These are phyloP conservation scores for Lachancea quebecensis DNA, from an alignment of 805 yeast species.

Conservation along the genomic window DNA sequence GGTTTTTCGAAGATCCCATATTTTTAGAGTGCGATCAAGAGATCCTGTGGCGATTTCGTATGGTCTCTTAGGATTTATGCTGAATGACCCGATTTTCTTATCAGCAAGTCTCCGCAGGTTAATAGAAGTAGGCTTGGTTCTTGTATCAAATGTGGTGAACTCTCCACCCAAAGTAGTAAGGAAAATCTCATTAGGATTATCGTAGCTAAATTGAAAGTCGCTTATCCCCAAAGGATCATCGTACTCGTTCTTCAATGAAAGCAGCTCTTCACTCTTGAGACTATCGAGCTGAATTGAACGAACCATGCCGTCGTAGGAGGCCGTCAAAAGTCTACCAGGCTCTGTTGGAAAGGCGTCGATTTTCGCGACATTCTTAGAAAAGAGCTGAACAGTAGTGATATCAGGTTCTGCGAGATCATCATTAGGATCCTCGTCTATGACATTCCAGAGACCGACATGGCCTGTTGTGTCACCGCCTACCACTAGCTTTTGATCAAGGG, in stretches of 20 bases:
- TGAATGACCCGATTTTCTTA: conserved; percentile 87
- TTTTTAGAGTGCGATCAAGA: conserved; percentile 70
- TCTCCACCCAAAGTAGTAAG: conserved; percentile 77
- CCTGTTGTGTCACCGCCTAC: conserved; percentile 91
- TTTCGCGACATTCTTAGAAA: conserved; percentile 65
- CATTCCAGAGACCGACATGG: conserved; percentile 82
- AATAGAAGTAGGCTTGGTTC: conserved; percentile 37
- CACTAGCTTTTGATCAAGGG: conserved; percentile 51
- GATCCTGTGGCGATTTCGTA: conserved; percentile 81
- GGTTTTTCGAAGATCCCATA: conserved; percentile 77
- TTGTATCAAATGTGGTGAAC: conserved; percentile 64
- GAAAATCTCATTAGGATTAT: conserved; percentile 50
- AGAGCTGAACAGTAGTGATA: conserved; percentile 62
- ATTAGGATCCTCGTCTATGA: conserved; percentile 31
- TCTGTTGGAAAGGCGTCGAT: conserved; percentile 47
- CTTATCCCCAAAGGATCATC: conserved; percentile 61
- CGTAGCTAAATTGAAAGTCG: conserved; percentile 53
- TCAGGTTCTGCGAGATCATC: conserved; percentile 42
- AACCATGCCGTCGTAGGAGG: conserved; percentile 85
- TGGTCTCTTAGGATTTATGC: conserved; percentile 61
- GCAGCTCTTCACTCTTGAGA: conserved; percentile 52
- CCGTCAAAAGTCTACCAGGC: conserved; percentile 52
- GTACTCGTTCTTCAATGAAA: conserved; percentile 49
- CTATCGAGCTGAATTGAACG: conserved; percentile 62
- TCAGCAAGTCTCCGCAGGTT: conserved; percentile 62